Conservation (phyloP, 2,329 filamentous ascomycete genomes). For the Pseudogymnoascus pannorum region DNA sequence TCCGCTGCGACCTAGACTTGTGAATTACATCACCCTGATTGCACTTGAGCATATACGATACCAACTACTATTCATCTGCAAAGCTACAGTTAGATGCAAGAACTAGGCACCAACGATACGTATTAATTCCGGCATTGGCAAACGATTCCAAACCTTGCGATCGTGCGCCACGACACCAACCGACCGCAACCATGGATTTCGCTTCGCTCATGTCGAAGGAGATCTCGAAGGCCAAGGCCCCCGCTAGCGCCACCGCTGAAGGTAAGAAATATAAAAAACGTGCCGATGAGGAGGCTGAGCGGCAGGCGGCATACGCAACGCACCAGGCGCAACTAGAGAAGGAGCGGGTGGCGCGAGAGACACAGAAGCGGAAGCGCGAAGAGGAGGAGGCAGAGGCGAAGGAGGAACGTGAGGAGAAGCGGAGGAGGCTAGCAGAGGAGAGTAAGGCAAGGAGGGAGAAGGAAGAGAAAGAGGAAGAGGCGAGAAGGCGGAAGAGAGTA, state of each 20-base stretch:
- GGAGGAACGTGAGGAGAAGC: constrained; percentile 71
- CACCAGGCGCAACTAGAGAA: constrained; percentile 70
- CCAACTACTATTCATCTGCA: background rate
- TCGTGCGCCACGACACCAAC: background rate
- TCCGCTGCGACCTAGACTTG: background rate
- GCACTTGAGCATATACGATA: constrained; percentile 9
- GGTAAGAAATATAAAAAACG: constrained; percentile 76
- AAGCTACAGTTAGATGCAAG: background rate
- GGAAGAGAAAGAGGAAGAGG: constrained; percentile 66
- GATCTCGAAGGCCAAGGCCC: constrained; percentile 68
- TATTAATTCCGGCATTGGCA: background rate
- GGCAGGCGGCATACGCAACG: constrained; percentile 69
- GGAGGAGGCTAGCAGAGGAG: constrained; percentile 72
- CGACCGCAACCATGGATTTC: constrained; percentile 70
- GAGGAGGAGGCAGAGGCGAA: constrained; percentile 72
- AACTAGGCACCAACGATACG: background rate
- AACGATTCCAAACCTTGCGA: background rate
- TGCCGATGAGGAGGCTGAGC: constrained; percentile 76
- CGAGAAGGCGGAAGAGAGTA: constrained; percentile 63
- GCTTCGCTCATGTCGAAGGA: constrained; percentile 87
- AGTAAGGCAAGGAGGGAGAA: constrained; percentile 62
- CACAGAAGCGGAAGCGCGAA: constrained; percentile 80
- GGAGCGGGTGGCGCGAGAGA: constrained; percentile 60
- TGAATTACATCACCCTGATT: background rate
- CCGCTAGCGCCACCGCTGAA: constrained; percentile 25